Evolutionary conservation across 352 stramenopile genomes (phyloP), one percentile per base, ranked within the genome.

Genomic region (Globisporangium yorkense): DNA sequence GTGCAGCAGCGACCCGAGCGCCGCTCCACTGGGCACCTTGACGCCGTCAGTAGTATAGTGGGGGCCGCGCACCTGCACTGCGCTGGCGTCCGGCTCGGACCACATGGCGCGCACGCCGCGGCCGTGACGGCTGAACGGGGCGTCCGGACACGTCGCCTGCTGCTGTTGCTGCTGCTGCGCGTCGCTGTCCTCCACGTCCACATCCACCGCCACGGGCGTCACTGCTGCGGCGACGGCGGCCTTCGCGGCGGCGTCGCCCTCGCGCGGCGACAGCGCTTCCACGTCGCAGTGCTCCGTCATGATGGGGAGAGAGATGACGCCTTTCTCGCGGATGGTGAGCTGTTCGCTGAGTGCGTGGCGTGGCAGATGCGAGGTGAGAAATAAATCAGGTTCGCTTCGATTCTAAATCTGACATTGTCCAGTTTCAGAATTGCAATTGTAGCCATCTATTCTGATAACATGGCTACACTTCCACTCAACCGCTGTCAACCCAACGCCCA

Each of bases 1-100:
- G 45, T 89, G 79, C 37, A 92, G 57, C 35, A 93, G 59, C 51
- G 67, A 70, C 8, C 79, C 81, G 16, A 88, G 57, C 5, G 75
- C 47, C 6, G 66, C 59, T 8, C 77, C 72, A 16, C 67, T 73
- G 0, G 72, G 46, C 0, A 79, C 62, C 56, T 93, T 93, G 41
- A 75, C 33, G 35, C 79, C 57, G 56, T 89, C 80, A 12, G 67
- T 60, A 55, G 88, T 53, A 55, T 93, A 92, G 31, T 45, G 67
- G 7, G 62, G 65, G 48, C 81, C 78, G 1, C 81, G 81, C 46
- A 93, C 81, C 20, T 69, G 62, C 24, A 91, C 65, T 31, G 73
- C 45, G 49, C 61, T 71, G 33, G 70, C 59, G 60, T 83, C 70
- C 16, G 84, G 77, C 39, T 87, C 77, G 47, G 50, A 59, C 79